phyloP scores from a whole-genome alignment of 2,329 filamentous ascomycete species.

The Berkeleyomyces rouxiae region DNA sequence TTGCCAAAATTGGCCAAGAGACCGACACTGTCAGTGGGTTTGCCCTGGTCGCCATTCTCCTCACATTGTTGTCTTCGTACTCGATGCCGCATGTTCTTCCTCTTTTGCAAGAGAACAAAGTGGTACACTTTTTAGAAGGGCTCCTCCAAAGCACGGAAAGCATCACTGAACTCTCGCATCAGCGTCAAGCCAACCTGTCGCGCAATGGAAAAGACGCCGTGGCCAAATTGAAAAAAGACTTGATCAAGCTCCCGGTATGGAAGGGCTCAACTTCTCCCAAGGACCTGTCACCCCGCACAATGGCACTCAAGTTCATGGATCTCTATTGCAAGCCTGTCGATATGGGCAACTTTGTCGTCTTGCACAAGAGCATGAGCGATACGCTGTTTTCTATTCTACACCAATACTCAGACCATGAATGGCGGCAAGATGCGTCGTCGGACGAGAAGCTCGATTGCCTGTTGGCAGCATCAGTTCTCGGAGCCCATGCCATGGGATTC shows the following conservation, averaged over 20 bases:
- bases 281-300: conserved; percentile 41
- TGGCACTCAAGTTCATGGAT: conserved; percentile 31
- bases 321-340: conserved; percentile 12
- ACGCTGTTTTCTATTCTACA: conserved; percentile 15
- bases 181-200: conserved; percentile 53
- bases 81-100: conserved; percentile 41
- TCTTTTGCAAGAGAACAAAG: conserved; percentile 37
- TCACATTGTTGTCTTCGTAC: conserved; percentile 44
- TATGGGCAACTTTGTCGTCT: conserved; percentile 9
- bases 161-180: conserved; percentile 43
- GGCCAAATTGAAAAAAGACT: conserved; percentile 32
- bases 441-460: conserved; percentile 13
- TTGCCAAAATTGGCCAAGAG: conserved; percentile 42
- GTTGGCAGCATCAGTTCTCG: conserved; percentile 31
- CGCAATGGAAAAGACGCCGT: conserved; percentile 43
- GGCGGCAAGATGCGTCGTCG: conserved; percentile 9
- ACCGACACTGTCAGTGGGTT: conserved; percentile 46
- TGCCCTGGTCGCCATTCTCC: conserved; percentile 44
- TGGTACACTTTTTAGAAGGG: conserved; percentile 36
- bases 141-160: conserved; percentile 38
- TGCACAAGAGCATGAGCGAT: conserved; percentile 13
- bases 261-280: conserved; percentile 29
- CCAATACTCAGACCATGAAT: conserved; percentile 8
- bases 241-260: conserved; percentile 45
- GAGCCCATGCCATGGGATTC: conserved; percentile 34